Evolutionary conservation across 306 rosid species (phyloP), one percentile per base, ranked within the genome.

Genomic region (Styphnolobium japonicum): DNA sequence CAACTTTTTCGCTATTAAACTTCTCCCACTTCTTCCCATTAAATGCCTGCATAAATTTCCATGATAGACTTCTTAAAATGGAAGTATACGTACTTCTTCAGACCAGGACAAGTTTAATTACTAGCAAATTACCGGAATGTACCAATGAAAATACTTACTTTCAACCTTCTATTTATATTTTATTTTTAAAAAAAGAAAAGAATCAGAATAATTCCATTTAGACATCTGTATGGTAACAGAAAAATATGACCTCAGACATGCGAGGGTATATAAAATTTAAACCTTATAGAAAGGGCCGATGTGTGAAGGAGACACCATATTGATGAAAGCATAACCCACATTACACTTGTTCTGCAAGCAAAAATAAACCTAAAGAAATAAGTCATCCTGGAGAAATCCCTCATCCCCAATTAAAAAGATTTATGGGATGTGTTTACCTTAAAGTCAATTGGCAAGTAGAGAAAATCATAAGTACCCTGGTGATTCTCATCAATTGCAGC

Each of bases 281-380:
- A 94, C 98, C 97, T 92, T 88, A 78, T 82, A 92, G 84, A 94
- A 94, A 49, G 93, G 86, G 52, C 92, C 42, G 16, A 94, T 92
- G 80, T 92, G 90, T 46, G 96, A 62, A 83, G 97, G 97, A 86
- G 97, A 94, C 83, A 87, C 93, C 98, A 94, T 90, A 85, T 94
- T 94, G 88, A 94, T 94, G 88, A 94, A 94, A 71, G 98, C 98
- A 75, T 94, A 94, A 81, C 98, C 98, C 77, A 94, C 97, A 75
- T 94, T 94, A 80, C 98, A 94, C 89, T 94, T 94, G 82, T 94
- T 94, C 98, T 94, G 94, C 82, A 86, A 67, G 63, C 22, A 18
- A 66, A 87, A 79, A 10, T 18, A 36, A 74, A 37, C 63, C 81
- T 80, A 81, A 37, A 76, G 65, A 76, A 51, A 34, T 36, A 71